Percentiles rank a stretch among this genome's conserved stretches.
Evolutionary conservation across 164 flowering plant genomes (phyloP).

Genomic region (Euptelea pleiosperma): DNA sequence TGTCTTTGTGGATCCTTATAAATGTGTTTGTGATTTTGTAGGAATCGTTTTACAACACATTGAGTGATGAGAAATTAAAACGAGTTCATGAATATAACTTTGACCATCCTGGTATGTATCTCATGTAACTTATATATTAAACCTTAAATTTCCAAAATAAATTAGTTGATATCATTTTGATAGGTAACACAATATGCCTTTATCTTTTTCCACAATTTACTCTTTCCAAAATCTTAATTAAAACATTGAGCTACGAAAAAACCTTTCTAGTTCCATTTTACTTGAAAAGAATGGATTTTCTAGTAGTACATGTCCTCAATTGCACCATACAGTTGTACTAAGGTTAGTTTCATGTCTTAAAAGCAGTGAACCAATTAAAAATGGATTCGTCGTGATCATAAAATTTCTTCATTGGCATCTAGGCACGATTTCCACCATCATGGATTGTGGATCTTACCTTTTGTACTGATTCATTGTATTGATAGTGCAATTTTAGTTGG

Average conservation of each 20-base stretch:
- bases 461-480: neutral
- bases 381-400: neutral
- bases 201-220: too few relatives aligned
- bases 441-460: too few relatives aligned
- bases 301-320: neutral
- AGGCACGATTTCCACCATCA: too few relatives aligned
- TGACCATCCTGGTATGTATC: constrained; percentile 68
- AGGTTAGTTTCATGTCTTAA: neutral
- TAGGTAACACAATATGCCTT: too few relatives aligned
- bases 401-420: neutral
- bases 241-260: neutral
- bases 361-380: neutral
- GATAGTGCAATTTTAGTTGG: neutral
- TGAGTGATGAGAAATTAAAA: constrained; percentile 39
- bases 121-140: neutral
- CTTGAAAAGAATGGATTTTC: neutral
- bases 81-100: constrained; percentile 56
- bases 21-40: constrained; percentile 22
- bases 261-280: too few relatives aligned
- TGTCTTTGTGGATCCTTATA: neutral
- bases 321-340: neutral
- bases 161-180: neutral
- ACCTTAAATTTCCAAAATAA: neutral
- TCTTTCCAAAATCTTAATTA: neutral
- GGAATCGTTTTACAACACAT: constrained; percentile 71